These are phyloP conservation scores for Candida smagusa DNA, from an alignment of 1,139 yeast genomes.

Conservation along the genomic window DNA sequence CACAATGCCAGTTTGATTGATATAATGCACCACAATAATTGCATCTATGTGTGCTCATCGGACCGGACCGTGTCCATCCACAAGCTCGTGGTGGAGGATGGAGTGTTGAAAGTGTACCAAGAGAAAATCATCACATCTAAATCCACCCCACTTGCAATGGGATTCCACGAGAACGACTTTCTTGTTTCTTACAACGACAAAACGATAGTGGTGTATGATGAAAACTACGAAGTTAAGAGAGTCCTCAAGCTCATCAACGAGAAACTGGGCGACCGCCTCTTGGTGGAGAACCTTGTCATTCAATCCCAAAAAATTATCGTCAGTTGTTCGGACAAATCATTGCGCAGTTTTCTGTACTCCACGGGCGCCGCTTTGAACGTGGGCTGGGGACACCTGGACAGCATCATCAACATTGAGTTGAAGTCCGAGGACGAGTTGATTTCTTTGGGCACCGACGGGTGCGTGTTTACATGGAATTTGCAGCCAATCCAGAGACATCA, in stretches of 20 bases:
- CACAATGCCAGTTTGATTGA: constrained; percentile 56
- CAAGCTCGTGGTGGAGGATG: constrained; percentile 23
- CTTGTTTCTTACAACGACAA: constrained; percentile 56
- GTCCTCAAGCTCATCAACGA: constrained; percentile 40
- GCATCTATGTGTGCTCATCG: constrained; percentile 52
- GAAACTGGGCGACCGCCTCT: constrained; percentile 33
- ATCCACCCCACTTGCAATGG: constrained; percentile 44
- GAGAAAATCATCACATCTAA: constrained; percentile 50
- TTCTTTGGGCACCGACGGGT: constrained; percentile 50
- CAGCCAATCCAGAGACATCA: constrained; percentile 1
- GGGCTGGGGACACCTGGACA: constrained; percentile 68
- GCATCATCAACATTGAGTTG: constrained; percentile 41
- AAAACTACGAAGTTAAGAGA: constrained; percentile 32
- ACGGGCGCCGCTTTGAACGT: constrained; percentile 46
- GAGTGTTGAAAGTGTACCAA: constrained; percentile 21
- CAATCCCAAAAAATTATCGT: constrained; percentile 33
- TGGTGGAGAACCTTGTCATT: constrained; percentile 39
- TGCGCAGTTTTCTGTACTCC: constrained; percentile 45
- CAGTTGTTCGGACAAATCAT: constrained; percentile 55
- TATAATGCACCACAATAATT: constrained; percentile 26
- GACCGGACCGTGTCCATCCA: constrained; percentile 60
- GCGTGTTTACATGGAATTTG: constrained; percentile 48
- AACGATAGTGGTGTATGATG: constrained; percentile 37
- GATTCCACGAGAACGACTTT: constrained; percentile 29
- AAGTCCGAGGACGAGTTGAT: constrained; percentile 23